phyloP scores from a whole-genome alignment of 2,329 filamentous ascomycete genomes.

The Colletotrichum euphorbiae region DNA sequence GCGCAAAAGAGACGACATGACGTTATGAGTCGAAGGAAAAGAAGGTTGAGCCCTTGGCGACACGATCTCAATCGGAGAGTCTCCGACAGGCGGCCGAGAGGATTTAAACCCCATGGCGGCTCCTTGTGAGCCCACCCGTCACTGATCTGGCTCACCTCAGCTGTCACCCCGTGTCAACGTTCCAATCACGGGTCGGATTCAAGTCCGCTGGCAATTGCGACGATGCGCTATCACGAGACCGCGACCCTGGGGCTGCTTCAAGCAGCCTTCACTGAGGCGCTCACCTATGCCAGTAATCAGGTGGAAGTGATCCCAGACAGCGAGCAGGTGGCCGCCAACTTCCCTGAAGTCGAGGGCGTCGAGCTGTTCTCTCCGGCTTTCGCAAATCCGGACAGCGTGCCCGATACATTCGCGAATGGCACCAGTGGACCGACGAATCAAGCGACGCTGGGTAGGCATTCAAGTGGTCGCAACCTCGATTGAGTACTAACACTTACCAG shows the following conservation, averaged over 20 bases:
- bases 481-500: background rate
- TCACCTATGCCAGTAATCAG: slow-evolving; percentile 46
- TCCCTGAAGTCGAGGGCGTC: slow-evolving; percentile 33
- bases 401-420: slow-evolving; percentile 44
- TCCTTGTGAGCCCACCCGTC: background rate
- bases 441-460: slow-evolving; percentile 29
- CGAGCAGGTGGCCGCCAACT: slow-evolving; percentile 41
- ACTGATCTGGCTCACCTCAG: background rate
- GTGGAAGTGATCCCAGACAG: slow-evolving; percentile 42
- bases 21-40: background rate
- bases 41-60: slow-evolving; percentile 25
- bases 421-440: slow-evolving; percentile 46
- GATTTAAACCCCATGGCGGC: background rate
- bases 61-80: background rate
- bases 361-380: slow-evolving; percentile 46
- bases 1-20: slow-evolving; percentile 7
- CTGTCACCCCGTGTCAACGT: background rate
- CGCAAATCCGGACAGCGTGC: slow-evolving; percentile 41
- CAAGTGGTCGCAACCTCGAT: background rate
- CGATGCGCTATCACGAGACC: slow-evolving; percentile 20
- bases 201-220: background rate
- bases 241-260: slow-evolving; percentile 38
- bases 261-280: slow-evolving; percentile 40
- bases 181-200: background rate
- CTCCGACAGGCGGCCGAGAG: background rate